Evolutionary conservation across 176 grass and related monocot genomes (phyloP).

Genomic region (Phragmites australis): DNA sequence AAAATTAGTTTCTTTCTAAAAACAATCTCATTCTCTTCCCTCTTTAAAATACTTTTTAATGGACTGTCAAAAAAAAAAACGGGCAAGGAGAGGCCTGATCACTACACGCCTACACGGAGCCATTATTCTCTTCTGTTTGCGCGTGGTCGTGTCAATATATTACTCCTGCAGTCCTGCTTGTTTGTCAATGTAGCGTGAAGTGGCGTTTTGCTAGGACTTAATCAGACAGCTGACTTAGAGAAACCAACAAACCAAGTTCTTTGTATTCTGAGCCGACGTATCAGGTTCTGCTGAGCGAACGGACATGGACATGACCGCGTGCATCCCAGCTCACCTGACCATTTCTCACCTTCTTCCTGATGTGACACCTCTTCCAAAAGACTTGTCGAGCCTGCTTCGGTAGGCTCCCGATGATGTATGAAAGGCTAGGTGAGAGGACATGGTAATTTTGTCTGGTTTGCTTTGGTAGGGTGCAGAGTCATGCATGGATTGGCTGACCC

Average conservation of each 20-base stretch:
- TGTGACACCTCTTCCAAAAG: neutral
- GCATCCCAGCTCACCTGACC: neutral
- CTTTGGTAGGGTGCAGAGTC: constrained; percentile 25
- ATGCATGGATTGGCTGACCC: neutral
- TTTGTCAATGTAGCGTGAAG: neutral
- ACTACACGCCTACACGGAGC: too few species aligned
- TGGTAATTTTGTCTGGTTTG: neutral
- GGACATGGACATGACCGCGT: neutral
- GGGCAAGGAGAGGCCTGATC: too few species aligned
- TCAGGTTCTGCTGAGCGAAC: neutral
- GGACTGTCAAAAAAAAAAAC: too few species aligned
- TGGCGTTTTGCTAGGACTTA: neutral
- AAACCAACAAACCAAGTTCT: neutral
- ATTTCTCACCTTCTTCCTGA: neutral
- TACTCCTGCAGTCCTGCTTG: neutral
- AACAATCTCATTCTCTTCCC: too few species aligned
- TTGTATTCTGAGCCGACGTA: constrained; percentile 7
- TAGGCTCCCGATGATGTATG: neutral
- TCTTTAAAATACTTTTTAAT: too few species aligned
- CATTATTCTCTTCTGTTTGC: neutral
- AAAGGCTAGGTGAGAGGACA: neutral
- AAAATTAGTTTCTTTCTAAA: too few species aligned
- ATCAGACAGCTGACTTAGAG: constrained; percentile 42
- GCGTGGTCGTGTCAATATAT: neutral
- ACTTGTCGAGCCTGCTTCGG: neutral